Evolutionary conservation across 2,329 filamentous ascomycete genomes (phyloP).

Genomic region (Kalmusia sp.): DNA sequence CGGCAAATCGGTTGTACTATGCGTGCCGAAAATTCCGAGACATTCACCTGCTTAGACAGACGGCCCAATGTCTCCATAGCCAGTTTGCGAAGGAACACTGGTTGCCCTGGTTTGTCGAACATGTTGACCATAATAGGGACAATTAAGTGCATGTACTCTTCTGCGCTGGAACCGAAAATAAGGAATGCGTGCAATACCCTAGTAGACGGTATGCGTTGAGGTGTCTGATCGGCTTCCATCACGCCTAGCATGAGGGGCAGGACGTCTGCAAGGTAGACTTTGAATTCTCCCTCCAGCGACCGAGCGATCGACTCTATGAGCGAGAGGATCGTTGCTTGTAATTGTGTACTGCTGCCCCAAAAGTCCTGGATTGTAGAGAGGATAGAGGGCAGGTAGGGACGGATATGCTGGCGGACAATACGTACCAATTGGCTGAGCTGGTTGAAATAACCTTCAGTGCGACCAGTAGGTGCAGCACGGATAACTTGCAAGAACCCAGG

Average conservation of each 20-base stretch:
- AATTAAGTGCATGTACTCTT: conserved; percentile 99
- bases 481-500: conserved; percentile 94
- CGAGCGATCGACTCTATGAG: conserved; percentile 93
- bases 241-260: conserved; percentile 94
- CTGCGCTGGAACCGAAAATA: conserved; percentile 92
- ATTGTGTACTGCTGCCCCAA: conserved; percentile 80
- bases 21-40: conserved; percentile 94
- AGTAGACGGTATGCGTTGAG: conserved; percentile 82
- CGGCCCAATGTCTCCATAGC: conserved; percentile 96
- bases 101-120: conserved; percentile 88
- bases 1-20: conserved; percentile 94
- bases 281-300: conserved; percentile 96
- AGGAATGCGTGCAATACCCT: conserved; percentile 93
- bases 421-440: conserved; percentile 91
- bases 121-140: conserved; percentile 93
- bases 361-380: conserved; percentile 87
- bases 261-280: conserved; percentile 88
- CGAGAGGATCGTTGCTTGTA: conserved; percentile 90
- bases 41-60: conserved; percentile 92
- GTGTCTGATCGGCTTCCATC: conserved; percentile 81
- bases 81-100: conserved; percentile 78
- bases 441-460: conserved; percentile 96
- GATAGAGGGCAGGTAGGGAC: conserved; percentile 86
- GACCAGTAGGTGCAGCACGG: conserved; percentile 75
- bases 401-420: conserved; percentile 95